Evolutionary conservation across 2,329 filamentous ascomycete species (phyloP), one percentile per base, ranked within the genome.

Genomic region (Cordyceps javanica): DNA sequence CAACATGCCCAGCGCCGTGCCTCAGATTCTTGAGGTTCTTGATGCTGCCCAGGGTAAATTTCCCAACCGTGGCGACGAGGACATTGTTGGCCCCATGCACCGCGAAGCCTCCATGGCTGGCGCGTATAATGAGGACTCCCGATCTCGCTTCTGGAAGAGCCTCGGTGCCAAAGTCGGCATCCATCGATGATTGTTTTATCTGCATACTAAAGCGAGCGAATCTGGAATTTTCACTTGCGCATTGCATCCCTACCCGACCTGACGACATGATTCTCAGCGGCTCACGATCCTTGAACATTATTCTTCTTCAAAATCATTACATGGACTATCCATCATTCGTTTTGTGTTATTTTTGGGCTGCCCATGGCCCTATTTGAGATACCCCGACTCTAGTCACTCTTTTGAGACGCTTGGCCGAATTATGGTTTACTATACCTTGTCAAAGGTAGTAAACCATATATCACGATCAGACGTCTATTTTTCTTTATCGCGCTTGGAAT

Each of bases 61-160:
- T 66, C 91, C 91, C 25, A 85, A 87, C 64, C 82, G 93, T 32
- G 91, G 91, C 54, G 91, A 96, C 66, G 88, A 92, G 65, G 92
- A 96, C 70, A 95, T 97, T 68, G 91, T 97, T 45, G 92, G 92
- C 1, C 92, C 92, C 7, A 96, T 97, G 92, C 83, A 85, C 64
- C 81, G 82, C 13, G 80, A 82, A 62, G 75, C 76, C 39, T 73
- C 77, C 61, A 83, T 83, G 80, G 70, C 72, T 30, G 73, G 77
- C 48, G 70, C 73, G 14, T 69, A 68, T 48, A 75, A 72, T 58
- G 76, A 79, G 45, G 75, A 77, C 62, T 73, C 73, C 62, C 76
- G 72, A 19, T 68, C 71, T 39, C 74, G 75, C 53, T 81, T 81
- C 66, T 76, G 78, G 75, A 78, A 74, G 64, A 76, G 65, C 59